Evolutionary conservation across 2,329 filamentous ascomycete species (phyloP), one percentile per base, ranked within the genome.

Genomic region (Salinomyces thailandicus): DNA sequence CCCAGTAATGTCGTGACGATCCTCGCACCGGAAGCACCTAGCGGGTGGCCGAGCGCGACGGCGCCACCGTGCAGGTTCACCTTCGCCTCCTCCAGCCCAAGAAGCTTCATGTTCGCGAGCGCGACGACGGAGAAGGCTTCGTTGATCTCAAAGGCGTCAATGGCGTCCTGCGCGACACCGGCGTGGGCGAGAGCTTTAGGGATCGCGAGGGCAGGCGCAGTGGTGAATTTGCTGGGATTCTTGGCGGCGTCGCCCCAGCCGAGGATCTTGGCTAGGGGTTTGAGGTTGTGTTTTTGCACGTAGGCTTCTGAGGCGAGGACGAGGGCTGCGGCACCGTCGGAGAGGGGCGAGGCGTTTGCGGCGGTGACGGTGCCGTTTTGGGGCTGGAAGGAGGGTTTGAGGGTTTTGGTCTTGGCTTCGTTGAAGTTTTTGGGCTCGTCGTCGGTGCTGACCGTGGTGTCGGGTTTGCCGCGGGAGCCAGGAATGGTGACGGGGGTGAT

Each of bases 91-190:
- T 71, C 70, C 39, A 98, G 67, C 44, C 71, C 73, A 27, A 98
- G 77, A 37, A 96, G 63, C 75, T 98, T 94, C 68, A 94, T 78
- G 71, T 98, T 98, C 49, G 91, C 87, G 35, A 98, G 74, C 26
- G 91, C 85, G 46, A 98, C 91, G 33, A 94, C 91, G 45, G 84
- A 91, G 72, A 98, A 98, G 28, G 91, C 91, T 72, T 98, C 91
- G 71, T 98, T 98, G 72, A 98, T 95, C 72, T 98, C 91, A 63
- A 91, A 98, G 52, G 78, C 91, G 56, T 96, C 89, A 40, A 98
- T 73, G 41, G 84, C 72, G 46, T 80, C 76, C 50, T 79, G 73
- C 39, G 77, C 74, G 44, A 98, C 67, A 45, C 84, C 83, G 43
- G 91, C 91, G 66, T 98, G 89, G 73, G 89, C 86, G 57, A 98